Conservation (phyloP, 805 yeast genomes). For the Debaryomyces maramus region DNA sequence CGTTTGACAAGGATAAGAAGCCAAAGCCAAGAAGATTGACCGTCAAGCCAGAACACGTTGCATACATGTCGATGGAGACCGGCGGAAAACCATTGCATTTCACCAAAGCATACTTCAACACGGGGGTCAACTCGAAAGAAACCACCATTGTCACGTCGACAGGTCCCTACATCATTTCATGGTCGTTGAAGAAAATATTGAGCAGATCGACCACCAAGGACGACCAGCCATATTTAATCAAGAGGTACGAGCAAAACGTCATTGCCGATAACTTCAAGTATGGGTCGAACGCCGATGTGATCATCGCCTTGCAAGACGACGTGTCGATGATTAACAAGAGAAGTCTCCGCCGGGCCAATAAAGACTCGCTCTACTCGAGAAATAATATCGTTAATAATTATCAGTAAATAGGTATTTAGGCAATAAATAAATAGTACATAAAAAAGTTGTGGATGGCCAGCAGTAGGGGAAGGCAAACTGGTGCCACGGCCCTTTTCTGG, state of each 20-base stretch:
- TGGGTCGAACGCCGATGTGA: slow-evolving; percentile 68
- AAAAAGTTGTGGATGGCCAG: too few relatives aligned
- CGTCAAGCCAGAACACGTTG: slow-evolving; percentile 70
- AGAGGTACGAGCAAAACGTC: slow-evolving; percentile 58
- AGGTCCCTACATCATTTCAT: slow-evolving; percentile 80
- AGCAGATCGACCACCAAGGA: slow-evolving; percentile 36
- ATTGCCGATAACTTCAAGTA: slow-evolving; percentile 78
- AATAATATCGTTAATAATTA: background rate
- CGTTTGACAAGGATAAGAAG: slow-evolving; percentile 62
- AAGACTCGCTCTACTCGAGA: slow-evolving; percentile 2
- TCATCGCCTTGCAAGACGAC: slow-evolving; percentile 73
- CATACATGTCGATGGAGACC: slow-evolving; percentile 54
- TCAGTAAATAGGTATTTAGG: background rate
- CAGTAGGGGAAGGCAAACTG: too few relatives aligned
- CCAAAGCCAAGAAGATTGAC: slow-evolving; percentile 70
- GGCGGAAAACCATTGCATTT: slow-evolving; percentile 52
- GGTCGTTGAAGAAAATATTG: slow-evolving; percentile 68
- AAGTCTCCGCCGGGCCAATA: slow-evolving; percentile 57
- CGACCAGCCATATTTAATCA: slow-evolving; percentile 53
- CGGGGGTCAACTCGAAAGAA: slow-evolving; percentile 63
- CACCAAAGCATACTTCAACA: slow-evolving; percentile 75
- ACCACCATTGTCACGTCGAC: slow-evolving; percentile 72
- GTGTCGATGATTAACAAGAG: slow-evolving; percentile 67
- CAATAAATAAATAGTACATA: background rate
- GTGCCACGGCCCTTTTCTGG: too few relatives aligned